Evolutionary conservation across 495 filamentous ascomycete species (phyloP).

Genomic region (Penicillium taxi): DNA sequence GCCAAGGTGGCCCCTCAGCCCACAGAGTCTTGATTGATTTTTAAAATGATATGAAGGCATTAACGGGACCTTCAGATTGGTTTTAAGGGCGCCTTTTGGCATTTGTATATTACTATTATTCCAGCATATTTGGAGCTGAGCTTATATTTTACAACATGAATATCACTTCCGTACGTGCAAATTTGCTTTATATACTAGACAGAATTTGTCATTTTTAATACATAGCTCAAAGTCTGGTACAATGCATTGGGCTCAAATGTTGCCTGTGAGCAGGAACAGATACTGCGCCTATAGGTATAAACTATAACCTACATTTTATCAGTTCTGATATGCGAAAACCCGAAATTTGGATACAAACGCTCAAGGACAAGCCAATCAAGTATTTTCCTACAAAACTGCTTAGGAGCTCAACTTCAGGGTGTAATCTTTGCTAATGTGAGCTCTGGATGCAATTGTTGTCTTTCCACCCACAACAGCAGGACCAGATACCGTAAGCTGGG

Average conservation of each 20-base stretch:
- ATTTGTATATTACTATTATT: slow-evolving; percentile 23
- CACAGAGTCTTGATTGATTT: too few relatives aligned
- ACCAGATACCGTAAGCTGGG: slow-evolving; percentile 33
- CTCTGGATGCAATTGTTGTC: slow-evolving; percentile 21
- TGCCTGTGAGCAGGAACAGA: too few relatives aligned
- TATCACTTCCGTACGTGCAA: slow-evolving; percentile 1
- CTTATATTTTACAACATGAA: slow-evolving; percentile 17
- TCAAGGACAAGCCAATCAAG: neutral
- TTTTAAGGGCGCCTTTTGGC: neutral
- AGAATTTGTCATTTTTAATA: too few relatives aligned
- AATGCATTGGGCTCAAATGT: too few relatives aligned
- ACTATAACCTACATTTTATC: too few relatives aligned
- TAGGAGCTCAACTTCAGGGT: slow-evolving; percentile 26
- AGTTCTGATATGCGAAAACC: too few relatives aligned
- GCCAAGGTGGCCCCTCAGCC: too few relatives aligned
- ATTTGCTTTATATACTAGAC: neutral
- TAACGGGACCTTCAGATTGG: neutral
- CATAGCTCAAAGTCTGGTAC: too few relatives aligned
- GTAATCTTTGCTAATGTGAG: slow-evolving; percentile 35
- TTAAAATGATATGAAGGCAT: neutral
- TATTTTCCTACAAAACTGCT: neutral
- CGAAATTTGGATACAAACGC: neutral
- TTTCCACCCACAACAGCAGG: slow-evolving; percentile 32
- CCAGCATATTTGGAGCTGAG: slow-evolving; percentile 16
- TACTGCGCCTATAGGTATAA: too few relatives aligned